Conservation (phyloP, 257 asterid species). For the Osmanthus fragrans region DNA sequence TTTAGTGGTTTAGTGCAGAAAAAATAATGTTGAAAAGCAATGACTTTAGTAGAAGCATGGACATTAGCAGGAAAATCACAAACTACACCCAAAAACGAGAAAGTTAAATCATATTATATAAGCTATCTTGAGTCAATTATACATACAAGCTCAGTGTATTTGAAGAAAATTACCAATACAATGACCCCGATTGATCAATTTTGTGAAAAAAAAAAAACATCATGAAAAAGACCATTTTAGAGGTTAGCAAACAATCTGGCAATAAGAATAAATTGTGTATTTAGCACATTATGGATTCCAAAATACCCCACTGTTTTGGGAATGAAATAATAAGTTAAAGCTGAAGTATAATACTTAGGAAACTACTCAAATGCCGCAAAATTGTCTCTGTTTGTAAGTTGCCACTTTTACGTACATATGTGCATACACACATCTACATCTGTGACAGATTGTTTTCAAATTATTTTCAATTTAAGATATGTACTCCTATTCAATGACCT, state of each 20-base stretch:
- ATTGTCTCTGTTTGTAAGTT: neutral
- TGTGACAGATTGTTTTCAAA: too few species aligned
- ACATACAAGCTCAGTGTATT: neutral
- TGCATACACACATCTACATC: too few species aligned
- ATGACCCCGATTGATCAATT: neutral
- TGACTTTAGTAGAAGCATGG: neutral
- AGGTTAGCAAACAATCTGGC: neutral
- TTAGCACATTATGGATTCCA: neutral
- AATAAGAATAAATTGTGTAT: neutral
- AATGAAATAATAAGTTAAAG: neutral
- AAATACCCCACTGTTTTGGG: neutral
- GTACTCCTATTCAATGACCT: too few species aligned
- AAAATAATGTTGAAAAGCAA: too few species aligned
- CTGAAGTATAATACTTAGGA: neutral
- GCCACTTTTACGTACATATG: neutral
- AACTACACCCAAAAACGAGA: too few species aligned
- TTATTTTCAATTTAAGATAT: too few species aligned
- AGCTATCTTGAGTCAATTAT: slow-evolving; percentile 1
- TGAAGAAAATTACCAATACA: neutral
- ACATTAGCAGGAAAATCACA: neutral
- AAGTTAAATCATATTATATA: neutral
- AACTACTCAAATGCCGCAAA: neutral
- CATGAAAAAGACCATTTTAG: slow-evolving; percentile 4
- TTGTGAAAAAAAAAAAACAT: neutral
- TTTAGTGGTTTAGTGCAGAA: neutral